A percentile compares a stretch with the other conserved stretches of the same genome.
phyloP scores from a whole-genome alignment of 2,329 filamentous ascomycete species.

The Stromatinia cepivora region DNA sequence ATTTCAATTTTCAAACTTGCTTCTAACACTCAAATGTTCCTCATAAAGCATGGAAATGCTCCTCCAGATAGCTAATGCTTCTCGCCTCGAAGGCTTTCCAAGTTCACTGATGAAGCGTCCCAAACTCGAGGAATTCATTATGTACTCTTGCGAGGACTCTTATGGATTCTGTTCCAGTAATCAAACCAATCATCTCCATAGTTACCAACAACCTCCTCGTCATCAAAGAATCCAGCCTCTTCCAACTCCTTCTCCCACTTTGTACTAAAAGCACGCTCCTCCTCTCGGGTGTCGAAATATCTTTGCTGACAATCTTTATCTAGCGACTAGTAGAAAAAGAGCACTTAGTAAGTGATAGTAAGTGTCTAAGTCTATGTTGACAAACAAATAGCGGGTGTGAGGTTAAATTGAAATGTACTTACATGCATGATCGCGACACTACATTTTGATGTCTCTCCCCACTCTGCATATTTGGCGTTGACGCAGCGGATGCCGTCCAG shows the following conservation, averaged over 20 bases:
- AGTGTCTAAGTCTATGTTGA: no score
- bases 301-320: slow-evolving; percentile 16
- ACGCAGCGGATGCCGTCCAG: slow-evolving; percentile 5
- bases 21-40: no score
- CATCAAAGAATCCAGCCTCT: slow-evolving; percentile 10
- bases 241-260: slow-evolving; percentile 17
- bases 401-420: not conserved
- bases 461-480: slow-evolving; percentile 2
- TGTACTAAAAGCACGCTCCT: not conserved
- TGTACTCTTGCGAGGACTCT: not conserved
- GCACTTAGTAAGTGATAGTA: not conserved
- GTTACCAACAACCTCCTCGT: not conserved
- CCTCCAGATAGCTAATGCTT: no score
- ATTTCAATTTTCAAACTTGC: no score
- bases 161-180: not conserved
- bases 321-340: slow-evolving; percentile 1
- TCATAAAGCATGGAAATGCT: no score
- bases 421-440: slow-evolving; percentile 20
- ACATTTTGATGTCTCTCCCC: slow-evolving; percentile 1
- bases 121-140: no score
- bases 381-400: no score
- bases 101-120: no score
- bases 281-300: not conserved
- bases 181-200: slow-evolving; percentile 21
- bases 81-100: no score